Base-by-base conservation (phyloP, 805 yeast genomes). In the Yarrowia sp. region DNA sequence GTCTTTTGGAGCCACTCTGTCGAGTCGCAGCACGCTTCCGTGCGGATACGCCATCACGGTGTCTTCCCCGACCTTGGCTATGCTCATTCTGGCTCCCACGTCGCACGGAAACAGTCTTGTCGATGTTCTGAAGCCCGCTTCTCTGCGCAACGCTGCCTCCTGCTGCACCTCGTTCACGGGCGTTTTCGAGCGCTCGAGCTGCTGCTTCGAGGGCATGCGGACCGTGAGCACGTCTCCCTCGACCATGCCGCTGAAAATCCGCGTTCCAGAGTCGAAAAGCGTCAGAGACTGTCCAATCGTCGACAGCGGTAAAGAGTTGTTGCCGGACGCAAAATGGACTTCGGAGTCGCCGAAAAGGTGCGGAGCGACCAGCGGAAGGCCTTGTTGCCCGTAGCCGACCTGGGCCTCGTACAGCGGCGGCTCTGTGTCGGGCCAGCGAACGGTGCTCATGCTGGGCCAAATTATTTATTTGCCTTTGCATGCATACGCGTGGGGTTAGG, bases 371-470 rank as follows among this genome's bases (percentile, higher is more conserved):
- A 51, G 16, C 8, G 58, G 58, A n/a, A 51, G 19, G 24, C 58
- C 58, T 31, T 32, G 35, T 12, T 22, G 31, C 18, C 58, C 58
- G 24, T 3, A 2, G 6, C 58, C 58, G 7, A 35, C 42, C 58
- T 51, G 42, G 21, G 41, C 21, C 29, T 47, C 56, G 31, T 8
- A 32, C 21, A n/a, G n/a, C 19, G 39, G 36, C 29, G 56, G 56
- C 21, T 47, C 39, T 33, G 31, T 47, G 38, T 33, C 32, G 12
- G 16, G 27, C 56, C 56, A 47, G 39, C 27, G 29, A 18, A 22
- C 27, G 13, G 14, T 12, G 36, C 25, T 44, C 51, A 44, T 44
- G 3, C 27, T 13, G 49, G 21, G 33, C 8, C 31, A 5, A n/a
- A n/a, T n/a, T n/a, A n/a, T n/a, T n/a, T n/a, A n/a, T n/a, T n/a